Base-by-base conservation (phyloP, 176 grass and related monocot genomes). In the Cocos nucifera region DNA sequence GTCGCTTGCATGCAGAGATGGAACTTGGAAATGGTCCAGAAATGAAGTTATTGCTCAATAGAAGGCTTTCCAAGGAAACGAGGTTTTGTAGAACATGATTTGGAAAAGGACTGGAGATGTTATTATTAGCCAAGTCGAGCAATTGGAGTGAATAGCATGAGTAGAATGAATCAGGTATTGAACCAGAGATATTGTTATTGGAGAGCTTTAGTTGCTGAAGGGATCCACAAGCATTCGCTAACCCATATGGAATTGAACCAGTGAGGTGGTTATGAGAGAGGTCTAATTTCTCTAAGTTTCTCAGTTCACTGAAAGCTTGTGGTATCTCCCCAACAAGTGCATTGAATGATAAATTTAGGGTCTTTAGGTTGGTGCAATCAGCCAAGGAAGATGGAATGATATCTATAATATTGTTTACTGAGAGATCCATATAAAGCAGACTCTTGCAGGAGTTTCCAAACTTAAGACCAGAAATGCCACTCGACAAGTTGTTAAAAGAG, bases 11-110 rank as follows among this genome's bases (percentile, higher is more conserved):
- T 3, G 78, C 53, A 6, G 84, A 29, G 21, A 91, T 69, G 9
- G 81, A 80, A 57, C 58, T 63, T 39, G 92, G 87, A 21, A 97
- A 73, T 6, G 83, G 24, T 4, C 92, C 87, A 1, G 80, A 87
- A 53, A 97, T 87, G 74, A 85, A 97, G 62, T 97, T 97, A 53
- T 83, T 97, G 78, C 87, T 97, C 64, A 97, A 49, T 0, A 88
- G 74, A 1, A 97, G 69, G 49, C 12, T 78, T 66, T 91, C 83
- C 0, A 97, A 44, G 14, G 87, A 82, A n/a, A 80, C 72, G 4
- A 91, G 53, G 71, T 91, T 97, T 17, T 78, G 66, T 19, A 97
- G 76, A 50, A 97, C 65, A 2, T 64, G 54, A 27, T 72, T 53
- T 14, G 75, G 78, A 15, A 97, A 81, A n/a, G 65, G 53, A 54